These are phyloP conservation scores for Eucalyptus camaldulensis DNA, from an alignment of 345 rosid species.

Conservation along the genomic window DNA sequence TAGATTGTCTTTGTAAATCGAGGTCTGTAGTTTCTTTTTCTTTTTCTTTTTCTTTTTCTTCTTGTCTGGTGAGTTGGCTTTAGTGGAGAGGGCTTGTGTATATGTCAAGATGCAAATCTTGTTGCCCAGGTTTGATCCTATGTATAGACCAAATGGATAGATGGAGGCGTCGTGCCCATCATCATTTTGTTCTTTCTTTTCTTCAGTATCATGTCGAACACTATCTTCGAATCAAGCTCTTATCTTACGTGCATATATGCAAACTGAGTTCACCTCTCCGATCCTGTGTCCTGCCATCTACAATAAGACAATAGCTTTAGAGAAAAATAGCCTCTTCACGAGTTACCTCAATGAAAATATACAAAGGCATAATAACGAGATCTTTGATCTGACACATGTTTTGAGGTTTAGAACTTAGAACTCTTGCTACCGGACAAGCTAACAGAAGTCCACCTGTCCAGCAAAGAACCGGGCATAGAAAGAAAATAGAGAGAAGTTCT, in stretches of 20 bases:
- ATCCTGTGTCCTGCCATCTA: not conserved
- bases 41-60: not conserved
- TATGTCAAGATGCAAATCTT: not conserved
- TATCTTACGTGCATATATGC: not conserved
- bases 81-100: not conserved
- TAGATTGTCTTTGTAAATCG: not conserved
- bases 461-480: not conserved
- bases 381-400: not conserved
- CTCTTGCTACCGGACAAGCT: not conserved
- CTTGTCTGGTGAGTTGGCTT: not conserved
- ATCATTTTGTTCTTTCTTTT: not conserved
- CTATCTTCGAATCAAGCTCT: not conserved
- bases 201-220: not conserved
- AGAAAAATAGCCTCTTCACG: not conserved
- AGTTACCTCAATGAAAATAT: not conserved
- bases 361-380: not conserved
- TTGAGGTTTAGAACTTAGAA: not conserved
- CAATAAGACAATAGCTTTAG: not conserved
- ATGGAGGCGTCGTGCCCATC: not conserved
- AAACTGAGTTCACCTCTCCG: not conserved
- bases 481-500: not conserved
- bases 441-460: not conserved
- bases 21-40: not conserved
- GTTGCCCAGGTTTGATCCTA: not conserved
- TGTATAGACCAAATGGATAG: not conserved